Percentiles rank a stretch among this genome's conserved stretches.
Conservation (phyloP, 257 asterid genomes). For the Capsicum baccatum region DNA sequence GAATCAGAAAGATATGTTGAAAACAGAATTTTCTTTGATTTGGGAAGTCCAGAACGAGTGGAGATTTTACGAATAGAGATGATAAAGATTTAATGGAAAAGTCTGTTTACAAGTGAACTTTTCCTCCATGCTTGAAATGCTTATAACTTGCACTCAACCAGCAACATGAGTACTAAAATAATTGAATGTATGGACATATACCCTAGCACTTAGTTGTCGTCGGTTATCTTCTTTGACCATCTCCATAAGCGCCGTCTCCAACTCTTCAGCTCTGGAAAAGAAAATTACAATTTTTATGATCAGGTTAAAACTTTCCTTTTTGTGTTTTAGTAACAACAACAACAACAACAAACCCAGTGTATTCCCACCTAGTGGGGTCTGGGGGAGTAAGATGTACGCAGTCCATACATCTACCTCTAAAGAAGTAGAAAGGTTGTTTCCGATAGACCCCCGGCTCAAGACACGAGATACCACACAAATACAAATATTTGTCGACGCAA, state of each 20-base stretch:
- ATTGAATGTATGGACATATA: constrained; percentile 34
- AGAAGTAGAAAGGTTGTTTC: too few species aligned
- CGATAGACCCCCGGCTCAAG: too few species aligned
- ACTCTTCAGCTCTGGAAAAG: constrained; percentile 77
- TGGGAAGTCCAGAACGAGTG: background rate
- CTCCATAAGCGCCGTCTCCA: constrained; percentile 93
- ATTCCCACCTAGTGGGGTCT: too few species aligned
- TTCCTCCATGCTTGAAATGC: background rate
- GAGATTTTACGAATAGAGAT: background rate
- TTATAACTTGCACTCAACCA: constrained; percentile 4
- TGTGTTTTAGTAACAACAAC: constrained; percentile 10
- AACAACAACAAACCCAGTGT: too few species aligned
- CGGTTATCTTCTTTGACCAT: constrained; percentile 82
- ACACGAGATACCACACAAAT: too few species aligned
- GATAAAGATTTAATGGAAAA: background rate
- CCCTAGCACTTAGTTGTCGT: constrained; percentile 85
- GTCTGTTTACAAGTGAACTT: constrained; percentile 20
- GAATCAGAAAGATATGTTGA: constrained; percentile 8
- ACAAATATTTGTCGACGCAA: background rate
- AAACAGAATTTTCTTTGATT: constrained; percentile 16
- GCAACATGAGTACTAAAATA: constrained; percentile 7
- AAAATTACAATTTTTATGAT: constrained; percentile 30
- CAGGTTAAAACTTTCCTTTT: background rate
- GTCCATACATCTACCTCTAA: too few species aligned
- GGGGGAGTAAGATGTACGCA: too few species aligned